phyloP scores from a whole-genome alignment of 2,329 filamentous ascomycete genomes.

The Chaetomium globosum region DNA sequence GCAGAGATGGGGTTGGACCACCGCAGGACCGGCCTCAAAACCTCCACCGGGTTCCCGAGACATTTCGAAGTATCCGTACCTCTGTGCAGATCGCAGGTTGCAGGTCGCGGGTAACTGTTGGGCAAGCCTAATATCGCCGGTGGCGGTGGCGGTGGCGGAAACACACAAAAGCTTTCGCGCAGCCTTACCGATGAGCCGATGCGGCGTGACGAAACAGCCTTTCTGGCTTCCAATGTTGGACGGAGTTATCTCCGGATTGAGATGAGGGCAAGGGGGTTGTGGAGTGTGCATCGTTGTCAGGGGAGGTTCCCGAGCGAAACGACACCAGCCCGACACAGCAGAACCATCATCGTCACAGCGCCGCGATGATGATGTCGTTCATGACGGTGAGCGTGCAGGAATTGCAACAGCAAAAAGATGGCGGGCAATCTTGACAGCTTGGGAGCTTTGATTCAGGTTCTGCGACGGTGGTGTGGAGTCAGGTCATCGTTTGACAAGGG shows the following conservation, averaged over 20 bases:
- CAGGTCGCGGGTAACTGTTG: constrained; percentile 14
- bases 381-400: background rate
- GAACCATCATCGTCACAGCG: background rate
- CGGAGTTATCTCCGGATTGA: background rate
- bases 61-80: background rate
- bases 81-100: constrained; percentile 12
- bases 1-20: constrained; percentile 31
- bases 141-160: background rate
- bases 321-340: background rate
- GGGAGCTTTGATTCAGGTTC: background rate
- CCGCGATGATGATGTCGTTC: background rate
- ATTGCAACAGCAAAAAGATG: background rate
- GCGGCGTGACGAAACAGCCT: background rate
- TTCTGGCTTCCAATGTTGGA: background rate
- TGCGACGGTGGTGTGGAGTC: constrained; percentile 18
- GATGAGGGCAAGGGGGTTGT: background rate
- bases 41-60: constrained; percentile 26
- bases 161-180: constrained; percentile 10
- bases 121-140: background rate
- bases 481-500: constrained; percentile 11
- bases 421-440: background rate
- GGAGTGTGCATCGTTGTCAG: background rate
- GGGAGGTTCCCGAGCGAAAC: background rate
- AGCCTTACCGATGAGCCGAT: background rate
- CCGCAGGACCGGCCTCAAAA: constrained; percentile 21